Base-by-base conservation (phyloP, 371 early-diverging fungal genomes). In the Apophysomyces variabilis region DNA sequence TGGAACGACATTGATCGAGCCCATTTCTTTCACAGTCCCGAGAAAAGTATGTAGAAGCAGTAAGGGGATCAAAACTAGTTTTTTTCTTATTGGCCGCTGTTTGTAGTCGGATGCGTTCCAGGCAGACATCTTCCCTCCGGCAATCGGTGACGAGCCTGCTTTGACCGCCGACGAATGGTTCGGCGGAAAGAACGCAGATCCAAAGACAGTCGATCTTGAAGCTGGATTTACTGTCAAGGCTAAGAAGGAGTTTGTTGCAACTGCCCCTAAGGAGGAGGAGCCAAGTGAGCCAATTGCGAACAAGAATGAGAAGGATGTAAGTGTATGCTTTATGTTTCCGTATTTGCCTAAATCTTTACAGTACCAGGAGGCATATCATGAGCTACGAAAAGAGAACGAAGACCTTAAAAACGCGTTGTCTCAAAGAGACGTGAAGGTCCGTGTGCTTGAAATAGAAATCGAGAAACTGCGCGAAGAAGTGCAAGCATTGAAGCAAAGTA, bases 11-110 rank as follows among this genome's bases (percentile, higher is more conserved):
- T 67, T 92, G 64, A 87, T 99, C 58, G 99, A 98, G 77, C 99
- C 99, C 18, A 93, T 99, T 61, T 93, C 95, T 35, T 97, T 99
- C 84, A 93, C 87, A 59, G 99, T 98, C 5, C 99, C 99, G n/a
- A 84, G 99, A 73, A 94, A 93, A 88, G 95, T 93, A 84, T 66
- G 67, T 11, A 12, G 14, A n/a, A 5, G 21, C 21, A 50, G 21
- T 47, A n/a, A 11, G 9, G 16, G 9, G 54, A 61, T 1, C n/a
- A 38, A 64, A 50, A 39, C n/a, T 26, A 26, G 32, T 26, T 26
- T 26, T 4, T 1, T 44, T 18, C 60, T 5, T 47, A 50, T 65
- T 62, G 62, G 38, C 37, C 67, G 58, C 60, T 50, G 32, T 62
- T 16, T 18, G 18, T 80, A 96, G 94, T 86, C 95, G 41, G 98